Conservation (phyloP, 1,284 basidiomycete genomes). For the Boletus austroedulis region DNA sequence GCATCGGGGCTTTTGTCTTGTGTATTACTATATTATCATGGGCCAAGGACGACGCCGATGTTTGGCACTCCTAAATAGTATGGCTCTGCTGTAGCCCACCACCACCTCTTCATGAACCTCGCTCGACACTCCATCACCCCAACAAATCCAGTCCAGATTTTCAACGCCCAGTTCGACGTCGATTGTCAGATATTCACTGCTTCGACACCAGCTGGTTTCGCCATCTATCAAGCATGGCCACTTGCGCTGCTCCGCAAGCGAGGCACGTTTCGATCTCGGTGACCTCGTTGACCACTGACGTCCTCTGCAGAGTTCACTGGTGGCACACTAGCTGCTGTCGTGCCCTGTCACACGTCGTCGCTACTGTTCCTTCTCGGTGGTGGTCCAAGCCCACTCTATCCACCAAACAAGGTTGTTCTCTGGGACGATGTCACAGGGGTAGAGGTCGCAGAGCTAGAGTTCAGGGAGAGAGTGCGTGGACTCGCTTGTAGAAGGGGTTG, state of each 20-base stretch:
- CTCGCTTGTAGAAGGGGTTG: constrained; percentile 77
- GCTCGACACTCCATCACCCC: constrained; percentile 84
- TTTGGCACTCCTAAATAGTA: constrained; percentile 21
- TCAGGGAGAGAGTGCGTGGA: constrained; percentile 83
- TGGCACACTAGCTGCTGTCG: constrained; percentile 74
- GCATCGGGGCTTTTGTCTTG: constrained; percentile 18
- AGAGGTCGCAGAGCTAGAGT: constrained; percentile 88
- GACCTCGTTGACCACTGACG: constrained; percentile 3
- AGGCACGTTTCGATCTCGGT: constrained; percentile 47
- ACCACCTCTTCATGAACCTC: constrained; percentile 67
- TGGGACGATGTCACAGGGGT: constrained; percentile 79
- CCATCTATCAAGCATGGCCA: constrained; percentile 80
- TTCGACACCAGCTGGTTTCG: constrained; percentile 82
- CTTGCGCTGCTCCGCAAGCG: constrained; percentile 75
- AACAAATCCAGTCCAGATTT: constrained; percentile 72
- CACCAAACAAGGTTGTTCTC: constrained; percentile 90
- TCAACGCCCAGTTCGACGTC: constrained; percentile 74
- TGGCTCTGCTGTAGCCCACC: constrained; percentile 12
- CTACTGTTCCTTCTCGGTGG: constrained; percentile 89
- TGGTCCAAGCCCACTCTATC: constrained; percentile 85
- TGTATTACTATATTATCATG: constrained; percentile 16
- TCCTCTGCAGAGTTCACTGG: constrained; percentile 60
- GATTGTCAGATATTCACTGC: constrained; percentile 80
- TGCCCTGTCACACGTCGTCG: constrained; percentile 82
- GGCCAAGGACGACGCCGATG: neutral